A percentile compares a stretch with the other conserved stretches of the same genome.
Conservation (phyloP, 352 stramenopile genomes). For the Phytophthora litchii region DNA sequence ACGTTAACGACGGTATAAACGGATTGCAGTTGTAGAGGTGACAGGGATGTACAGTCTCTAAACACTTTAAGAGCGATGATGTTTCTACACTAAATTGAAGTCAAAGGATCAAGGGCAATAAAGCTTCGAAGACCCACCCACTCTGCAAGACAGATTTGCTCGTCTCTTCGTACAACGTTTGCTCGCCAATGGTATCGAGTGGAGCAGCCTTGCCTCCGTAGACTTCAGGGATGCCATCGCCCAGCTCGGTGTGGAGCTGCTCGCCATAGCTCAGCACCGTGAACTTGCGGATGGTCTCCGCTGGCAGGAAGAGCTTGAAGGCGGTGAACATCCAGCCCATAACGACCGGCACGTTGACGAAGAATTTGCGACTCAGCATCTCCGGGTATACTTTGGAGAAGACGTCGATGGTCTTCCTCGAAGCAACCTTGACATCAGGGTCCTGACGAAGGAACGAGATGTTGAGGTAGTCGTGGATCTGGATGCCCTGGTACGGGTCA, state of each 20-base stretch:
- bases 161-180: constrained; percentile 24
- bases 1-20: too few species aligned
- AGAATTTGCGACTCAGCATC: constrained; percentile 40
- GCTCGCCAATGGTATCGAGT: constrained; percentile 30
- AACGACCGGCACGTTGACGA: constrained; percentile 32
- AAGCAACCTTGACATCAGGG: constrained; percentile 32
- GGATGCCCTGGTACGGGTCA: constrained; percentile 36
- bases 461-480: constrained; percentile 40
- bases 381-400: constrained; percentile 39
- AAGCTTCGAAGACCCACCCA: too few species aligned
- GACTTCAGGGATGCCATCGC: constrained; percentile 24
- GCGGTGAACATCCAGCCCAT: constrained; percentile 38
- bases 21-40: too few species aligned
- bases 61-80: constrained; percentile 1
- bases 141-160: constrained; percentile 4
- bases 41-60: too few species aligned
- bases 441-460: constrained; percentile 36
- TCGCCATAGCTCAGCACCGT: constrained; percentile 37
- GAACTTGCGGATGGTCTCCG: constrained; percentile 33
- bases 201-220: constrained; percentile 29
- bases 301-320: constrained; percentile 34
- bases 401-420: constrained; percentile 33
- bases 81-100: constrained; percentile 2
- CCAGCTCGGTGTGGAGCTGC: constrained; percentile 30
- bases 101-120: too few species aligned